Conservation (phyloP, 2,329 filamentous ascomycete genomes). For the Mollisia scopiformis region DNA sequence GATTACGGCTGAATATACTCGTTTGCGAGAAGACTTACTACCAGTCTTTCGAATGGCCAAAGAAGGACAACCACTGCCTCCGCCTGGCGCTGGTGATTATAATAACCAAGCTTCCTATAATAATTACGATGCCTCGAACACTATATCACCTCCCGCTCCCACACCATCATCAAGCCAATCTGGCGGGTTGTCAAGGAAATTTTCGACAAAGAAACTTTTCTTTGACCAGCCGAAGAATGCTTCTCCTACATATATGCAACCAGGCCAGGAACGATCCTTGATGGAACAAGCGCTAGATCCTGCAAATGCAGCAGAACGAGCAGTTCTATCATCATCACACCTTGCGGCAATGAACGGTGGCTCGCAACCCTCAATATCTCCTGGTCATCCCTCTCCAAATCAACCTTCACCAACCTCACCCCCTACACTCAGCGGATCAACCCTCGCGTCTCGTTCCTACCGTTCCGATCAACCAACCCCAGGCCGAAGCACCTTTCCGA, state of each 20-base stretch:
- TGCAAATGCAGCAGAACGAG: conserved; percentile 67
- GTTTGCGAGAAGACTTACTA: conserved; percentile 87
- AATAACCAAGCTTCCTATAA: conserved; percentile 45
- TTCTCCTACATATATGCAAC: conserved; percentile 74
- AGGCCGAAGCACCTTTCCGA: conserved; percentile 57
- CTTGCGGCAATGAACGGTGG: conserved; percentile 71
- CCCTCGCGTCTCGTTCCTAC: conserved; percentile 64
- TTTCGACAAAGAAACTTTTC: conserved; percentile 75
- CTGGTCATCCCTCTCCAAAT: conserved; percentile 64
- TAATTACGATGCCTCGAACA: conserved; percentile 51
- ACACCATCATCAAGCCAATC: conserved; percentile 56
- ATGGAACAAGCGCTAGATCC: conserved; percentile 70
- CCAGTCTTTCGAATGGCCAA: conserved; percentile 90
- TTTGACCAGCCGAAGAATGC: conserved; percentile 76
- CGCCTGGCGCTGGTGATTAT: conserved; percentile 33
- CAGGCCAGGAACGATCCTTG: conserved; percentile 66
- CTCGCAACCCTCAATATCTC: conserved; percentile 54
- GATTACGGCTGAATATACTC: conserved; percentile 85
- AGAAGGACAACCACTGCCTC: conserved; percentile 85
- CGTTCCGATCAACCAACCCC: conserved; percentile 58
- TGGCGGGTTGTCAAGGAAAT: conserved; percentile 68
- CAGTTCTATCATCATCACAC: conserved; percentile 69
- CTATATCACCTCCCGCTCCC: conserved; percentile 59
- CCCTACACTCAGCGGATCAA: conserved; percentile 44
- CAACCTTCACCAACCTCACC: conserved; percentile 72